Percentiles rank a stretch among this genome's conserved stretches.
Conservation (phyloP, 2,329 filamentous ascomycete genomes). For the Paraphaeosphaeria sporulosa region DNA sequence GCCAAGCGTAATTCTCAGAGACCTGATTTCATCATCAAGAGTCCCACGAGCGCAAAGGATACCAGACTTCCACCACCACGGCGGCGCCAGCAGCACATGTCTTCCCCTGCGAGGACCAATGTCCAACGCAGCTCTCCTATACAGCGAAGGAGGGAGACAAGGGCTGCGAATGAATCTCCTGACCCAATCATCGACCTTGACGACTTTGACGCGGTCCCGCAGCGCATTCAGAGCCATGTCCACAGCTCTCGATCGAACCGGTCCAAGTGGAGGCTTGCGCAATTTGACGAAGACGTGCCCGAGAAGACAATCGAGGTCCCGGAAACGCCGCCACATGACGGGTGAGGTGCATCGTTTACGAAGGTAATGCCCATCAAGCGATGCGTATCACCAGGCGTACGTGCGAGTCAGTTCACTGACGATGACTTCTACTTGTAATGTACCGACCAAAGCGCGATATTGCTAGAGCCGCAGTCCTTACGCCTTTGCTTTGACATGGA, state of each 20-base stretch:
- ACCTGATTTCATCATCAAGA: constrained; percentile 1
- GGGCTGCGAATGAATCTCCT: background rate
- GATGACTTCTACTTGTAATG: no score
- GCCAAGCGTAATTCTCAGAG: background rate
- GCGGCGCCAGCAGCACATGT: background rate
- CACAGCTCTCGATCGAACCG: background rate
- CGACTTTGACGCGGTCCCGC: background rate
- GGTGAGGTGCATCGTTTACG: no score
- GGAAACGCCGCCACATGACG: background rate
- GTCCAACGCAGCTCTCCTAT: background rate
- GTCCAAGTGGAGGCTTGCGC: no score
- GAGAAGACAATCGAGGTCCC: background rate
- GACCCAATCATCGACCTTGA: background rate
- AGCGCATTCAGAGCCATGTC: background rate
- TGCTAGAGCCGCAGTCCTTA: no score
- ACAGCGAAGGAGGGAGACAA: background rate
- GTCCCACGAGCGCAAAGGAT: background rate
- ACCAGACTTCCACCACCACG: background rate
- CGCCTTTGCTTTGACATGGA: background rate
- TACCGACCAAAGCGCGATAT: no score
- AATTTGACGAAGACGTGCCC: background rate
- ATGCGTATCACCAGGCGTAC: background rate
- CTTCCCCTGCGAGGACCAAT: background rate
- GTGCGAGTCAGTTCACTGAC: no score
- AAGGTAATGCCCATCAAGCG: no score